These are phyloP conservation scores for Nicotiana undulata DNA, from an alignment of 257 asterid species.

Conservation along the genomic window DNA sequence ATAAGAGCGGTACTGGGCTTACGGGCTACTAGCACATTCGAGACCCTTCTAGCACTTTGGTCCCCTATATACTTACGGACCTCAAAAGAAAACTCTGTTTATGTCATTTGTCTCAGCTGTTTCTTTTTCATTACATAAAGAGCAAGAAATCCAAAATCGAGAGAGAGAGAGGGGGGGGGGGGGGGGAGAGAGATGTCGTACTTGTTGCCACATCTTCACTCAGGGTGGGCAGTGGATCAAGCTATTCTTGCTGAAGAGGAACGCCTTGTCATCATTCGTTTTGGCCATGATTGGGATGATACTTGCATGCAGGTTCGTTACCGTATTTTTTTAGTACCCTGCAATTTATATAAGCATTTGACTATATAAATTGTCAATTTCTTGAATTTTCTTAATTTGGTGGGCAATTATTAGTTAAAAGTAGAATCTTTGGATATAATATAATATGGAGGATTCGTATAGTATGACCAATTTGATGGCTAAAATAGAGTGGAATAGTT, in stretches of 20 bases:
- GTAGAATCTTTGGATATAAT: not conserved
- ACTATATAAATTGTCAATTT: not conserved
- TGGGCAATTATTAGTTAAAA: not conserved
- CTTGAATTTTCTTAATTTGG: not conserved
- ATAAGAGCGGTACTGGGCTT: too few species aligned
- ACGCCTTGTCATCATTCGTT: conserved; percentile 86
- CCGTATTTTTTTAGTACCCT: too few species aligned
- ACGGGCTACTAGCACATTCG: too few species aligned
- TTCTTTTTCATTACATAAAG: too few species aligned
- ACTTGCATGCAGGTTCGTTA: conserved; percentile 83
- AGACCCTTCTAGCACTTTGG: too few species aligned
- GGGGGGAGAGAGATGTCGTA: conserved; percentile 53
- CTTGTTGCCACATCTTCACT: conserved; percentile 80
- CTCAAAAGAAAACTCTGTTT: too few species aligned
- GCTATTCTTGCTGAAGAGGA: conserved; percentile 94
- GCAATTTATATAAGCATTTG: not conserved
- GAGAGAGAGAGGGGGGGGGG: not conserved
- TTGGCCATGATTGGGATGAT: conserved; percentile 96
- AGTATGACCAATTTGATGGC: not conserved
- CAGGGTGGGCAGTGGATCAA: conserved; percentile 97
- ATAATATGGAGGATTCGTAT: not conserved
- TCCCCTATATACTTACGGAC: too few species aligned
- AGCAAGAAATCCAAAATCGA: too few species aligned
- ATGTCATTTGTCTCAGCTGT: too few species aligned
- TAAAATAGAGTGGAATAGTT: not conserved